Percentiles rank a stretch among this genome's conserved stretches.
phyloP scores from a whole-genome alignment of 768 basidiomycete genomes.

The Dioszegia crocea region DNA sequence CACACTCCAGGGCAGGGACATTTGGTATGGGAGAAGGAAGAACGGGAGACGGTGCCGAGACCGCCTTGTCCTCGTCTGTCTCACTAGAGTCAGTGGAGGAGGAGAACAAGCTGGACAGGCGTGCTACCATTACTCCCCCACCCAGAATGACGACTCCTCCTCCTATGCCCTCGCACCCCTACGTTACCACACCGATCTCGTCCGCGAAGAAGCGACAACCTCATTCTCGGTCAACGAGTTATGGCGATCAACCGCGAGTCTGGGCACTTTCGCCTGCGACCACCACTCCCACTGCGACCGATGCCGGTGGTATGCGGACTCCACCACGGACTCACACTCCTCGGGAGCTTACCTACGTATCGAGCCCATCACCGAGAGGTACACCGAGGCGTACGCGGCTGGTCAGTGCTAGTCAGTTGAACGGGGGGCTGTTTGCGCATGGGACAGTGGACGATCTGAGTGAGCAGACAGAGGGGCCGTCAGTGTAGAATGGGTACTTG shows the following conservation, averaged over 20 bases:
- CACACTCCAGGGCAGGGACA: too few species aligned
- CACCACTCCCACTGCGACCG: neutral
- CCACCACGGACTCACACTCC: neutral
- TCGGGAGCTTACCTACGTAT: constrained; percentile 6
- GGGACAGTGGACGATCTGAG: constrained; percentile 26
- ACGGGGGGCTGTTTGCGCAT: constrained; percentile 25
- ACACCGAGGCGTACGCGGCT: constrained; percentile 21
- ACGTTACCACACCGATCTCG: neutral
- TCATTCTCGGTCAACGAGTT: neutral
- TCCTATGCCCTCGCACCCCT: constrained; percentile 4
- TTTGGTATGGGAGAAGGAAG: too few species aligned
- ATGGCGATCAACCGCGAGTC: neutral
- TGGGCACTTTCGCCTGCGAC: constrained; percentile 9
- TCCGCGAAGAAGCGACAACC: neutral
- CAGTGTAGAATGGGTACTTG: neutral
- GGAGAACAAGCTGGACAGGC: neutral
- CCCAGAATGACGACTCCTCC: constrained; percentile 5
- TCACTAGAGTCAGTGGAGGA: neutral
- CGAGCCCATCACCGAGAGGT: constrained; percentile 4
- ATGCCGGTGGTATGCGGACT: neutral
- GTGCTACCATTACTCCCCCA: neutral
- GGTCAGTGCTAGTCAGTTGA: constrained; percentile 19
- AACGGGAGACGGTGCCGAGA: neutral
- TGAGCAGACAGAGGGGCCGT: constrained; percentile 14
- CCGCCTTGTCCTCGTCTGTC: neutral